These are phyloP conservation scores for Diacronema lutheri DNA, from an alignment of 78 protist genomes.

Conservation along the genomic window DNA sequence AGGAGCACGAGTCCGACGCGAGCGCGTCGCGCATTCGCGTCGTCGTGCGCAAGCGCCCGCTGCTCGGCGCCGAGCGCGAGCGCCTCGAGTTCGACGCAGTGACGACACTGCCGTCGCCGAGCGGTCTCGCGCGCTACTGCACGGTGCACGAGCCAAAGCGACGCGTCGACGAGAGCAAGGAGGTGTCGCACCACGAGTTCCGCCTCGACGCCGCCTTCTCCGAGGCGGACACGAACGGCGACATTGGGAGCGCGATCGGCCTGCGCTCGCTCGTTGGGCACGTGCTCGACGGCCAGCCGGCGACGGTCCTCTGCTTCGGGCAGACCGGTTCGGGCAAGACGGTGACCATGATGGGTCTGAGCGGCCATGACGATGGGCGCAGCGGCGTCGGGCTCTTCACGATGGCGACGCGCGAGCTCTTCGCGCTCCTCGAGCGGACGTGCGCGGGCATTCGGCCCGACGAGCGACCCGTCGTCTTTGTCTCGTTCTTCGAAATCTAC, in stretches of 20 bases:
- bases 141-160: constrained; percentile 62
- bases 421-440: not conserved
- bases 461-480: not conserved
- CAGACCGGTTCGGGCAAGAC: constrained; percentile 55
- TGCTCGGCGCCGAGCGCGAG: constrained; percentile 53
- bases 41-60: constrained; percentile 89
- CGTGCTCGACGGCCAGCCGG: constrained; percentile 30
- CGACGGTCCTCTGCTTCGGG: constrained; percentile 43
- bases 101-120: not conserved
- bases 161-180: constrained; percentile 77
- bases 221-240: constrained; percentile 61
- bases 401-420: constrained; percentile 26
- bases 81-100: constrained; percentile 35
- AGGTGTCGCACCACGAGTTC: constrained; percentile 78
- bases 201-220: constrained; percentile 84
- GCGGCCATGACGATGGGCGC: not conserved
- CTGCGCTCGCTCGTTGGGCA: constrained; percentile 13
- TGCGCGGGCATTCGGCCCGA: not conserved
- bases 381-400: constrained; percentile 2
- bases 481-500: constrained; percentile 46
- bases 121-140: not conserved
- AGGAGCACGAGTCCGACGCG: no score
- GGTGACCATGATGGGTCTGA: constrained; percentile 20
- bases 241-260: not conserved
- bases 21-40: no score